A percentile compares a stretch with the other conserved stretches of the same genome.
phyloP scores from a whole-genome alignment of 345 rosid species.

The Litchi chinensis region DNA sequence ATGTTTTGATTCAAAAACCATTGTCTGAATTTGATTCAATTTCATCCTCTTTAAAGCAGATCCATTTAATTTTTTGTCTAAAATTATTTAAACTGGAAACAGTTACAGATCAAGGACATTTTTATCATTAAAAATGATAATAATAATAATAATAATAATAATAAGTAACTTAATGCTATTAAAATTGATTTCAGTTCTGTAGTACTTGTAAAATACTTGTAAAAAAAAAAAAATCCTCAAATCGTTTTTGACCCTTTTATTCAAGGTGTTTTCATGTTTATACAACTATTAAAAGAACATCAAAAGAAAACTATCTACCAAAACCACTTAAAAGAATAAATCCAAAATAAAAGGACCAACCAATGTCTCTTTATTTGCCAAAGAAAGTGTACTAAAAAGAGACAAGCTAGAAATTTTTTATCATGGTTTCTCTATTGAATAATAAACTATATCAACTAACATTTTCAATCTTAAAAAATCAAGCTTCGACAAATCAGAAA shows the following conservation, averaged over 20 bases:
- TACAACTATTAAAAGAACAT: neutral
- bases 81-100: too few relatives aligned
- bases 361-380: neutral
- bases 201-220: too few relatives aligned
- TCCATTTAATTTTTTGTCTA: too few relatives aligned
- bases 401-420: neutral
- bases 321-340: neutral
- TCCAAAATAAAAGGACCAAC: neutral
- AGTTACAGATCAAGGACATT: too few relatives aligned
- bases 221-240: too few relatives aligned
- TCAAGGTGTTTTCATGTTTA: neutral
- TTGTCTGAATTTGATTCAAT: too few relatives aligned
- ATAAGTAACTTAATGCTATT: too few relatives aligned
- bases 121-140: too few relatives aligned
- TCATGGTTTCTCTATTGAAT: constrained; percentile 3
- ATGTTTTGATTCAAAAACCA: too few relatives aligned
- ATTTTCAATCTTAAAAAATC: constrained; percentile 16
- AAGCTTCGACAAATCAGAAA: constrained; percentile 37
- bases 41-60: too few relatives aligned
- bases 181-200: too few relatives aligned
- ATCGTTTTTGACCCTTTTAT: neutral
- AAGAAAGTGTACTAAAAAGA: neutral
- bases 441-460: constrained; percentile 22
- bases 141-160: too few relatives aligned
- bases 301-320: neutral